A percentile compares a stretch with the other conserved stretches of the same genome.
Conservation (phyloP, 352 stramenopile species). For the Pythium apleroticum region DNA sequence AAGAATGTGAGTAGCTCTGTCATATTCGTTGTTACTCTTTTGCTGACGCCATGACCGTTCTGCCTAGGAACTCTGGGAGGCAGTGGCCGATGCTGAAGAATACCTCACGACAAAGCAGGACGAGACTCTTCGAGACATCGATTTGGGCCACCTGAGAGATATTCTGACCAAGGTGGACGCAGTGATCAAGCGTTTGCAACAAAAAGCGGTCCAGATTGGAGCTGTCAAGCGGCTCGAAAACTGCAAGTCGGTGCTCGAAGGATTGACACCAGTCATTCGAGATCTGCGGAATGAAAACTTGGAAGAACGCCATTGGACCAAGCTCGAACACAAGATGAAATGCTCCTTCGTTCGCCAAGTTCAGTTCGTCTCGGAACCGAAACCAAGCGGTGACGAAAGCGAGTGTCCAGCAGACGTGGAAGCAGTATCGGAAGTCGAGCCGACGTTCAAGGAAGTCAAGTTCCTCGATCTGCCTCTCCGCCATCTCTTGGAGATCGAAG, state of each 20-base stretch:
- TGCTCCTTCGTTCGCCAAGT: conserved; percentile 32
- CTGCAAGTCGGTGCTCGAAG: conserved; percentile 44
- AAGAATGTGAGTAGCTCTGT: conserved; percentile 35
- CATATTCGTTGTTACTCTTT: not conserved
- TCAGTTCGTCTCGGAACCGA: not conserved
- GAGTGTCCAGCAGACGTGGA: not conserved
- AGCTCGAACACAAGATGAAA: conserved; percentile 70
- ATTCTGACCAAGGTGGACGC: conserved; percentile 27
- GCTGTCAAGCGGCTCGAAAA: conserved; percentile 40
- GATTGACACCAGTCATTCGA: conserved; percentile 50
- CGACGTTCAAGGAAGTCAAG: conserved; percentile 14
- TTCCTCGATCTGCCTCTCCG: conserved; percentile 46
- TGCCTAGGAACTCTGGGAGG: conserved; percentile 49
- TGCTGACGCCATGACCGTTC: not conserved
- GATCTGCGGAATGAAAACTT: conserved; percentile 62
- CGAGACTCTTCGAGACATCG: conserved; percentile 43
- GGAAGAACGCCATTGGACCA: conserved; percentile 66
- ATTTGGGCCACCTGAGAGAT: conserved; percentile 39
- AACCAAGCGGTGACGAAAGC: not conserved
- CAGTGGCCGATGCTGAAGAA: conserved; percentile 46
- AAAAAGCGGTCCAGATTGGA: conserved; percentile 21
- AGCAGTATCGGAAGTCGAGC: not conserved
- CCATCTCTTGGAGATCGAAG: conserved; percentile 53
- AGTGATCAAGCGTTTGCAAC: conserved; percentile 29
- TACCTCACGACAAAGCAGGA: conserved; percentile 37